Percentiles rank a stretch among this genome's conserved stretches.
Conservation (phyloP, 768 basidiomycete genomes). For the Lentinula lateritia region DNA sequence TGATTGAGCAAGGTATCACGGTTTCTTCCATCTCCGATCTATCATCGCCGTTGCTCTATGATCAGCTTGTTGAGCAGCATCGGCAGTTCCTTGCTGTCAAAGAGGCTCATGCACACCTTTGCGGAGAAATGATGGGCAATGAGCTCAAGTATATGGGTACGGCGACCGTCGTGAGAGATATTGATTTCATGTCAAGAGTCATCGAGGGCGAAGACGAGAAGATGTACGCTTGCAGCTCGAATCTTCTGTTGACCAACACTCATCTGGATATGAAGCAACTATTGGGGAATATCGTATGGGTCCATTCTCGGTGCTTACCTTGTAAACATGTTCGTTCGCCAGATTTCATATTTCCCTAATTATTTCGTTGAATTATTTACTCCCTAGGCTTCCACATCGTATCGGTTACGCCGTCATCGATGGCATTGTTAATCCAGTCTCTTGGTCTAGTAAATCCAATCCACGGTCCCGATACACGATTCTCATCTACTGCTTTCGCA, state of each 20-base stretch:
- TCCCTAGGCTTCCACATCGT: slow-evolving; percentile 13
- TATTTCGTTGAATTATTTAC: neutral
- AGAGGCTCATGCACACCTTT: slow-evolving; percentile 14
- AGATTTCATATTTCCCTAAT: neutral
- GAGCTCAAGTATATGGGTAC: slow-evolving; percentile 19
- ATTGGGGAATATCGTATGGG: slow-evolving; percentile 18
- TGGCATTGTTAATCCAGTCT: slow-evolving; percentile 16
- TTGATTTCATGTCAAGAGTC: slow-evolving; percentile 16
- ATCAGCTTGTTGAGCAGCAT: slow-evolving; percentile 12
- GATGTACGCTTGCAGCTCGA: slow-evolving; percentile 10
- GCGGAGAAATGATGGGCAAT: slow-evolving; percentile 15
- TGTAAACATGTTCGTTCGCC: slow-evolving; percentile 14
- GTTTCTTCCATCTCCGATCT: slow-evolving; percentile 12
- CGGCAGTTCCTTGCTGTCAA: slow-evolving; percentile 16
- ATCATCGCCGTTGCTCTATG: slow-evolving; percentile 8
- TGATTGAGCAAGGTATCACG: slow-evolving; percentile 17
- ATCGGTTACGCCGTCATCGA: slow-evolving; percentile 17
- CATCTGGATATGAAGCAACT: slow-evolving; percentile 11
- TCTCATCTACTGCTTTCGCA: neutral
- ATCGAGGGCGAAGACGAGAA: slow-evolving; percentile 16
- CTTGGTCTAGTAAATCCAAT: slow-evolving; percentile 14
- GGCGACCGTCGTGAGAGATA: slow-evolving; percentile 18
- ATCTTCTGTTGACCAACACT: neutral
- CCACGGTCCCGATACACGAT: neutral
- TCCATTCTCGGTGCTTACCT: slow-evolving; percentile 19